Base-by-base conservation (phyloP, 139 green algal genomes). In the Volvox reticuliferus region DNA sequence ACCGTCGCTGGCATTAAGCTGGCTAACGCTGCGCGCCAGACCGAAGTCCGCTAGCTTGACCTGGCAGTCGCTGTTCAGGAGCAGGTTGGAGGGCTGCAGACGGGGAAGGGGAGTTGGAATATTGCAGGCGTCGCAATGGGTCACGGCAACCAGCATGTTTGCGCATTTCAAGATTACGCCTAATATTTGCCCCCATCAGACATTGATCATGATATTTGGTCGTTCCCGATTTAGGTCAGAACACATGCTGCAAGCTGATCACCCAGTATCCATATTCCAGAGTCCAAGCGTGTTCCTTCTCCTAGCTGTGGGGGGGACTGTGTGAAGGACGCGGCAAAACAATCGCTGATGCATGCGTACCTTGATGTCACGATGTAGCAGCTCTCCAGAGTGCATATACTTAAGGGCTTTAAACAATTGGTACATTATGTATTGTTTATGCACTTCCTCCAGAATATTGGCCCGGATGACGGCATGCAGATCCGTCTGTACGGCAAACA, bases 381-480 rank as follows among this genome's bases (percentile, higher is more conserved):
- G 93, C 89, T 99, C 94, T 1, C 97, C 98, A 0, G 96, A 96
- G 96, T 99, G 98, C 96, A 99, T 98, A 96, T 99, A 99, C 92
- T 99, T 89, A 18, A 99, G 96, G 0, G 96, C 92, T 55, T 97
- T 97, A 92, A 99, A 98, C n/a, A 99, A 95, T 93, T 99, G 98
- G 93, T 99, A 99, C 98, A 99, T 99, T 83, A 99, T 99, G 94
- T 99, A 99, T 94, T 98, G 97, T 93, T 99, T 99, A 94, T 99
- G 98, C 55, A 97, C 95, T 19, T 99, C 98, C 92, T 99, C 97
- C 87, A 99, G 91, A 55, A 99, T 99, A 94, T 98, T 98, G 24
- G 98, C 98, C 1, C 98, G 95, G 80, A 99, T 99, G 37, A 99
- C 98, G 16, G 98, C 97, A 89, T 99, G 97, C 94, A 99, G 91